These are phyloP conservation scores for Plasmodium gonderi DNA, from an alignment of 169 alveolate species.

Conservation along the genomic window DNA sequence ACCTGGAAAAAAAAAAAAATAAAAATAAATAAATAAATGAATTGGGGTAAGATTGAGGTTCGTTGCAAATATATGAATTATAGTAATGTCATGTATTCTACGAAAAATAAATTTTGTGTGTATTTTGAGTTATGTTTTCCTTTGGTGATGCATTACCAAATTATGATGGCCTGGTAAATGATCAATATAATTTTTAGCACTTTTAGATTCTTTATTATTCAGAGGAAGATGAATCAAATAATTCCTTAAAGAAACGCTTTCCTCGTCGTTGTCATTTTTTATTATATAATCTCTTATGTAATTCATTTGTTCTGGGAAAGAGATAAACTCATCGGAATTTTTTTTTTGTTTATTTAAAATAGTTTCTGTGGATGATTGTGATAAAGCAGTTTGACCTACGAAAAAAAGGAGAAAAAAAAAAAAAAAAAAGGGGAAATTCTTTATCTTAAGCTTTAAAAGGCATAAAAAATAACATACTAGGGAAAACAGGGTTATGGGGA, in stretches of 20 bases:
- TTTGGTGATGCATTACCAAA: slow-evolving; percentile 6
- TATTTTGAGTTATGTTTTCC: not conserved
- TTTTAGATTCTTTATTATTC: not conserved
- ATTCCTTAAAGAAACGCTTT: not conserved
- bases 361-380: not conserved
- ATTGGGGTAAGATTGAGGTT: not conserved
- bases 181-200: not conserved
- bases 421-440: not conserved
- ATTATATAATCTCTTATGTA: slow-evolving; percentile 55
- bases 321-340: slow-evolving; percentile 16
- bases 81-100: not conserved
- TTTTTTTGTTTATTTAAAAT: not conserved
- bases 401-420: not conserved
- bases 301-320: slow-evolving; percentile 30
- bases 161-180: not conserved
- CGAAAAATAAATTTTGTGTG: not conserved
- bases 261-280: slow-evolving; percentile 19
- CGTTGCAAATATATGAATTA: not conserved
- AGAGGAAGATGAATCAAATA: not conserved
- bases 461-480: not conserved
- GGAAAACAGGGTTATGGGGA: not conserved
- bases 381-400: slow-evolving; percentile 2
- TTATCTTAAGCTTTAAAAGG: not conserved
- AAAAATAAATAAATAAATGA: not conserved
- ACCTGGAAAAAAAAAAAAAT: slow-evolving; percentile 11